Base-by-base conservation (phyloP, 495 filamentous ascomycete genomes). In the Annulohypoxylon nitens region DNA sequence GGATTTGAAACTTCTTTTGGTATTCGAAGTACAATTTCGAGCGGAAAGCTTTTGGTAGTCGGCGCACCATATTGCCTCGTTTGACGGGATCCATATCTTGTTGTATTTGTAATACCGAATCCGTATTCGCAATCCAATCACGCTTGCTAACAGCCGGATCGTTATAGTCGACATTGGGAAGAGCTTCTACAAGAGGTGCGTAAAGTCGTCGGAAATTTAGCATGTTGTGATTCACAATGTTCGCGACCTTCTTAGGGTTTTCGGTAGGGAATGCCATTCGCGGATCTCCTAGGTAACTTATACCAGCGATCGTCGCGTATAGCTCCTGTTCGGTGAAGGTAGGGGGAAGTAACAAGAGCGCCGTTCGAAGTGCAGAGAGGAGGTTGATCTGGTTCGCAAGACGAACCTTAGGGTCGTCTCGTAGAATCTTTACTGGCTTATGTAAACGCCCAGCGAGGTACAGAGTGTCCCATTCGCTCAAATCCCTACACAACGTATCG, bases 401-500 rank as follows among this genome's bases (percentile, higher is more conserved):
- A 16, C 95, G 93, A 37, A 99, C 93, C 58, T 90, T 89, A 1
- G 97, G 92, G 76, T 98, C 93, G 73, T 99, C 96, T 20, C 94
- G 91, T 4, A 99, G 87, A 73, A 98, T 99, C 82, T 98, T 98
- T 74, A 98, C 96, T 1, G 96, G 96, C 78, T 99, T 99, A 36
- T 99, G 96, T 47, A 99, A 83, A 45, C 96, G 93, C 1, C 96
- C 96, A 23, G 96, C 96, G 26, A 99, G 87, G 79, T 98, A 99
- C 45, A 99, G 83, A 0, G 93, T 97, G 61, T 95, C 89, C 96
- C 96, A 99, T 71, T 93, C 87, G 18, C 87, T 90, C 55, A 99
- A 87, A 78, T 99, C 96, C 18, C 83, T 86, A 73, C 91, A 93
- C n/a, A 99, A 83, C 0, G 93, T 97, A 74, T 93, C 88, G 60